A percentile compares a stretch with the other conserved stretches of the same genome.
Evolutionary conservation across 2,329 filamentous ascomycete genomes (phyloP).

Genomic region (Teratosphaeria nubilosa): DNA sequence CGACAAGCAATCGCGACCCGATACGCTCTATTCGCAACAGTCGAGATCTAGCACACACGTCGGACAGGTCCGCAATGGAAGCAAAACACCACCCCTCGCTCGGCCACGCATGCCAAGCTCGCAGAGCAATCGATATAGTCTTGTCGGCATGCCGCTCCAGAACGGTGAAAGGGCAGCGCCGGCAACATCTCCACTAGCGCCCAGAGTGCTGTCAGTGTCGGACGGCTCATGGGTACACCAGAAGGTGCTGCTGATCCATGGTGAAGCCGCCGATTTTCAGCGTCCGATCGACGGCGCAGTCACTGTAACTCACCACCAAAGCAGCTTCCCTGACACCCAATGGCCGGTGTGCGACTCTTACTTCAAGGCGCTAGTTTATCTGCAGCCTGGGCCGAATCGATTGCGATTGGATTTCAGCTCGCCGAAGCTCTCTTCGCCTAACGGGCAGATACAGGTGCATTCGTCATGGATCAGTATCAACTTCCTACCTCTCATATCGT

Average conservation of each 20-base stretch:
- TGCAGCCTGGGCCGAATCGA: constrained; percentile 84
- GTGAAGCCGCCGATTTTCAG: constrained; percentile 66
- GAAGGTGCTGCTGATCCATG: constrained; percentile 74
- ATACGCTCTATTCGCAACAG: constrained; percentile 56
- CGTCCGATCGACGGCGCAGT: constrained; percentile 67
- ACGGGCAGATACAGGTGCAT: constrained; percentile 59
- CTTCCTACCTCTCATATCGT: constrained; percentile 67
- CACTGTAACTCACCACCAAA: constrained; percentile 71
- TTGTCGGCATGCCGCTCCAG: constrained; percentile 26
- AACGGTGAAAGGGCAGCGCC: constrained; percentile 14
- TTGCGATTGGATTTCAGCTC: constrained; percentile 78
- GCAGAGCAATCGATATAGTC: constrained; percentile 49
- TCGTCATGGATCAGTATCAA: constrained; percentile 73
- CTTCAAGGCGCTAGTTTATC: constrained; percentile 84
- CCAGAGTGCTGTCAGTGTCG: constrained; percentile 64
- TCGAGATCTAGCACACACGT: constrained; percentile 50
- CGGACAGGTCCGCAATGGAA: constrained; percentile 40
- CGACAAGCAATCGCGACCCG: constrained; percentile 65
- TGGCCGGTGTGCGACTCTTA: constrained; percentile 86
- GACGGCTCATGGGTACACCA: constrained; percentile 89
- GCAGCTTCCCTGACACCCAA: constrained; percentile 67
- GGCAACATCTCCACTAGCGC: constrained; percentile 64
- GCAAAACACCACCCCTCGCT: constrained; percentile 29
- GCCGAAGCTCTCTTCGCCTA: constrained; percentile 64
- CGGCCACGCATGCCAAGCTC: constrained; percentile 20